Evolutionary conservation across 257 asterid genomes (phyloP), one percentile per base, ranked within the genome.

Genomic region (Paulownia fortunei): DNA sequence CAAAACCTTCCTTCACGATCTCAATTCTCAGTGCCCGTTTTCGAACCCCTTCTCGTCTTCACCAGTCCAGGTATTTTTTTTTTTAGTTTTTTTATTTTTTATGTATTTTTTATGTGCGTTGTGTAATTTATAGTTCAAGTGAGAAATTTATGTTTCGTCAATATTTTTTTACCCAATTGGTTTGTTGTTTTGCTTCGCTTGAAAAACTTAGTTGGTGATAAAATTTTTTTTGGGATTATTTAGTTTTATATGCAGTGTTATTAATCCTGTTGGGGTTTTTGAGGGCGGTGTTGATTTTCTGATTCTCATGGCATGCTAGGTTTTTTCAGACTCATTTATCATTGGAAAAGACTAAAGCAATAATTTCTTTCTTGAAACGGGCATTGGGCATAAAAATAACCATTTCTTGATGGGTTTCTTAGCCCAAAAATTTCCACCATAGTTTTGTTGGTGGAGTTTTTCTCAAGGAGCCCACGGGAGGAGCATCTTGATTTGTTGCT

Each of bases 21-120:
- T 88, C 83, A 84, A 78, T 49, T 84, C 80, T 11, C 92, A 82
- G 89, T 88, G 89, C 79, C 89, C 89, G 44, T 64, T 72, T 41
- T 18, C 78, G 69, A 36, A 55, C 73, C 84, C 82, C 19, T 73
- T 73, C 30, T 18, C 73, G 34, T 78, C 82, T 66, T 74, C 80
- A 3, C 90, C 90, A 61, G 60, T 86, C 75, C 78, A 82, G 92
- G 92, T 88, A 69, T 24, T 23, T 71, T 3, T 34, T 26, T 6
- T 32, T 16, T 65, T 13, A 3, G 5, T 69, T 39, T 46, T 3
- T 16, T 37, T 78, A 21, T 0, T 62, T 62, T 34, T 37, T 49
- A 15, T 34, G 5, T 7, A 12, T 36, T 34, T 24, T 62, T 41
- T 13, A 37, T 37, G 0, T 54, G 36, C 0, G 2, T 18, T 21